Evolutionary conservation across 306 rosid genomes (phyloP), one percentile per base, ranked within the genome.

Genomic region (Ormosia emarginata): DNA sequence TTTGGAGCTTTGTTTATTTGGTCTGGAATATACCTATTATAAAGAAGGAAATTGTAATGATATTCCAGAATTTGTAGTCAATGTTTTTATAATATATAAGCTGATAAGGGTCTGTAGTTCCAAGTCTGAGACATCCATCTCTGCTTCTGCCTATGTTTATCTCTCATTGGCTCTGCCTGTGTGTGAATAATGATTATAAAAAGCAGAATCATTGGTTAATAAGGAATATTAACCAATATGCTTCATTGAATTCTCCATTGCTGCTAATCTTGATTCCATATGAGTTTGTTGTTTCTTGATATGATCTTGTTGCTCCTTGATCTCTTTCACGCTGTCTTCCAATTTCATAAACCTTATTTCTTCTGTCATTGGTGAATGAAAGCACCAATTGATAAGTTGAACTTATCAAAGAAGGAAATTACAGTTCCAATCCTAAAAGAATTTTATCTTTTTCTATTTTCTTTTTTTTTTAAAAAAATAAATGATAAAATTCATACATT

Each of bases 181-280:
- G n/a, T n/a, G n/a, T n/a, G n/a, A n/a, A n/a, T n/a, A n/a, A n/a
- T n/a, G n/a, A n/a, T n/a, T n/a, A n/a, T n/a, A n/a, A n/a, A n/a
- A n/a, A n/a, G n/a, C n/a, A n/a, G n/a, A n/a, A n/a, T n/a, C n/a
- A n/a, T n/a, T n/a, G n/a, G n/a, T n/a, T n/a, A n/a, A n/a, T n/a
- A n/a, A n/a, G n/a, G n/a, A n/a, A n/a, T n/a, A n/a, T n/a, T n/a
- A n/a, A n/a, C n/a, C n/a, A n/a, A n/a, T n/a, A n/a, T 75, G 80
- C 40, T 75, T 75, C 15, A 61, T 59, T 30, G 80, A 75, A 30
- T 30, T 75, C 46, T 75, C 80, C 59, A 75, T 61, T 75, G 80
- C 33, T 44, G 3, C 44, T 59, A 75, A 41, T 29, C 59, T 75
- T 59, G 57, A 32, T 61, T 75, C 70, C 7, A 59, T 8, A 11